phyloP scores from a whole-genome alignment of 2,329 filamentous ascomycete species.

The Colletotrichum spaethianum region DNA sequence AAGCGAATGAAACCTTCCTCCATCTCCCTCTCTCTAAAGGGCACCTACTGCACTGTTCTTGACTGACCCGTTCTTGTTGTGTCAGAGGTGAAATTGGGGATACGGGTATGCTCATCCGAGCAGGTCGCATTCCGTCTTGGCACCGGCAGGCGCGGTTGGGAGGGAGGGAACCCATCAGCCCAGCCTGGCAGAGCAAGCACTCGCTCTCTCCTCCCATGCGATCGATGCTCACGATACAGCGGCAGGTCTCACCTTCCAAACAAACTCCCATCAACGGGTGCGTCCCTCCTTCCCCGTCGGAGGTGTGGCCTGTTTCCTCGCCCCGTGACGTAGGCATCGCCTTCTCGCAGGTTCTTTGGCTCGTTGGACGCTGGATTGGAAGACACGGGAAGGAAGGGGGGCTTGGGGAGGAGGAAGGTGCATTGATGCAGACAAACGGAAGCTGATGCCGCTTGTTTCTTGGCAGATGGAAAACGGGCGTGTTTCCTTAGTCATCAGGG shows the following conservation, averaged over 20 bases:
- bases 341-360: not conserved
- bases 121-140: conserved; percentile 22
- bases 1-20: too few relatives aligned
- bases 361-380: not conserved
- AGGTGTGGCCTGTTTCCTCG: not conserved
- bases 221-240: not conserved
- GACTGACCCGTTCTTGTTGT: not conserved
- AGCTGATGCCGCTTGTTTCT: conserved; percentile 36
- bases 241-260: not conserved
- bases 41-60: not conserved
- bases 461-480: conserved; percentile 16
- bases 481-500: conserved; percentile 31
- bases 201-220: not conserved
- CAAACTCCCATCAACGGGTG: not conserved
- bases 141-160: conserved; percentile 13
- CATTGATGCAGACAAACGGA: conserved; percentile 24
- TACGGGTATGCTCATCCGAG: not conserved
- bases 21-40: not conserved
- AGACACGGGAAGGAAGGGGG: not conserved
- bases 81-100: not conserved
- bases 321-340: conserved; percentile 12
- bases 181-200: not conserved
- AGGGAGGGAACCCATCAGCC: not conserved
- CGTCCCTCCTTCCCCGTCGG: not conserved
- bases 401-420: conserved; percentile 15